Percentiles rank a stretch among this genome's conserved stretches.
Evolutionary conservation across 345 rosid species (phyloP).

Genomic region (Camelina laxa): DNA sequence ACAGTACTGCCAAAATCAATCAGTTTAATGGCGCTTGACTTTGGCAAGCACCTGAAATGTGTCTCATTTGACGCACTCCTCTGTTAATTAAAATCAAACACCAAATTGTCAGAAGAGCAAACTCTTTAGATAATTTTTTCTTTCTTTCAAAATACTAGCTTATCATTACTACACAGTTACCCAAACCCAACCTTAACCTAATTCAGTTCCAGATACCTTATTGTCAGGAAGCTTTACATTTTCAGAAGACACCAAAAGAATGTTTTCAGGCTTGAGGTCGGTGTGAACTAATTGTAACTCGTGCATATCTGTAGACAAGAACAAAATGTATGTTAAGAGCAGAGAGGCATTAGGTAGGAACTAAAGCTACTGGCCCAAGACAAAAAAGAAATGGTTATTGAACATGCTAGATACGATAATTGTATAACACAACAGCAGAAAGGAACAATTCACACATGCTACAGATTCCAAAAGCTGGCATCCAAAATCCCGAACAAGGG

Average conservation of each 20-base stretch:
- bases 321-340: slow-evolving; percentile 33
- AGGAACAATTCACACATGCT: slow-evolving; percentile 83
- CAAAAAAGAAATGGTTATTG: slow-evolving; percentile 34
- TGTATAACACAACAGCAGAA: slow-evolving; percentile 29
- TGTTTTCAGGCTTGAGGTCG: slow-evolving; percentile 90
- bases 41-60: slow-evolving; percentile 71
- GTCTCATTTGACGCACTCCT: slow-evolving; percentile 59
- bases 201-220: slow-evolving; percentile 55
- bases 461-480: slow-evolving; percentile 95
- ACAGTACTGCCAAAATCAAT: slow-evolving; percentile 93
- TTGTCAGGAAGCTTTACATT: slow-evolving; percentile 66
- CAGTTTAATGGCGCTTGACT: slow-evolving; percentile 88
- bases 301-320: slow-evolving; percentile 74
- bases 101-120: slow-evolving; percentile 21
- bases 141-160: slow-evolving; percentile 2
- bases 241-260: slow-evolving; percentile 80
- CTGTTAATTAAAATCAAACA: slow-evolving; percentile 52
- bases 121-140: neutral
- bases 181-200: slow-evolving; percentile 44
- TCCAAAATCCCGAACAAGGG: slow-evolving; percentile 93
- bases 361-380: slow-evolving; percentile 23
- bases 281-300: slow-evolving; percentile 79
- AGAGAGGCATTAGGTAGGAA: neutral
- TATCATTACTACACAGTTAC: slow-evolving; percentile 23
- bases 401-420: slow-evolving; percentile 32